A percentile compares a stretch with the other conserved stretches of the same genome.
Evolutionary conservation across 345 rosid genomes (phyloP).

Genomic region (Syzygium grande): DNA sequence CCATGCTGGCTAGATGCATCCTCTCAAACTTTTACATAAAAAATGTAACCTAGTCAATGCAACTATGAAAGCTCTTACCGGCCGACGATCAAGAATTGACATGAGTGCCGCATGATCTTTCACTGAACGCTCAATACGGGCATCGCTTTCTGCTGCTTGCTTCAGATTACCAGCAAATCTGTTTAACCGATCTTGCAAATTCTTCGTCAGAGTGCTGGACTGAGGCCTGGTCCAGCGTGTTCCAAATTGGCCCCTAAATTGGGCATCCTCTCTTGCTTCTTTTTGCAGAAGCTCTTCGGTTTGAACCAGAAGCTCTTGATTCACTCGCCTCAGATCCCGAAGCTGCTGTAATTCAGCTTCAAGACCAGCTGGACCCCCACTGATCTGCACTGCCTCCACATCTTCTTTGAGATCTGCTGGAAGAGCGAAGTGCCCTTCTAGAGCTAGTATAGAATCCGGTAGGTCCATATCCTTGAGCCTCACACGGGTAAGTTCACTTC

Average conservation of each 20-base stretch:
- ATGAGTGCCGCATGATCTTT: conserved; percentile 72
- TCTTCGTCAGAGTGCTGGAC: conserved; percentile 91
- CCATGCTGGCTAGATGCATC: not conserved
- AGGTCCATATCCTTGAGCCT: conserved; percentile 98
- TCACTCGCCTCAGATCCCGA: conserved; percentile 83
- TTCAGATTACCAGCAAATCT: conserved; percentile 92
- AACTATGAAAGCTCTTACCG: conserved; percentile 28
- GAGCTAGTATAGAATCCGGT: conserved; percentile 90
- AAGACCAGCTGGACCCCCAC: conserved; percentile 93
- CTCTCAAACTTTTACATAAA: not conserved
- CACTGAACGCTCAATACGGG: conserved; percentile 85
- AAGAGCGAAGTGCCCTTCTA: conserved; percentile 71
- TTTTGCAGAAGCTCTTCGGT: conserved; percentile 96
- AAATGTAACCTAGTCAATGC: not conserved
- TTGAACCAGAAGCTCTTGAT: conserved; percentile 86
- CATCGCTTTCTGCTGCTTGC: conserved; percentile 98
- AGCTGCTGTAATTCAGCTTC: conserved; percentile 92
- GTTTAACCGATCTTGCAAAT: conserved; percentile 86
- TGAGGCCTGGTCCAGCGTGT: conserved; percentile 99
- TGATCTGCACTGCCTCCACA: conserved; percentile 90
- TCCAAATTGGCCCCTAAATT: conserved; percentile 95
- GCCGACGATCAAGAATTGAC: conserved; percentile 86
- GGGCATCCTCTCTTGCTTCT: conserved; percentile 91
- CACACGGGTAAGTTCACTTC: conserved; percentile 87
- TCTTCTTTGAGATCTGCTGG: conserved; percentile 81